These are phyloP conservation scores for Ceratobasidium sp. DNA, from an alignment of 1,284 basidiomycete species.

Conservation along the genomic window DNA sequence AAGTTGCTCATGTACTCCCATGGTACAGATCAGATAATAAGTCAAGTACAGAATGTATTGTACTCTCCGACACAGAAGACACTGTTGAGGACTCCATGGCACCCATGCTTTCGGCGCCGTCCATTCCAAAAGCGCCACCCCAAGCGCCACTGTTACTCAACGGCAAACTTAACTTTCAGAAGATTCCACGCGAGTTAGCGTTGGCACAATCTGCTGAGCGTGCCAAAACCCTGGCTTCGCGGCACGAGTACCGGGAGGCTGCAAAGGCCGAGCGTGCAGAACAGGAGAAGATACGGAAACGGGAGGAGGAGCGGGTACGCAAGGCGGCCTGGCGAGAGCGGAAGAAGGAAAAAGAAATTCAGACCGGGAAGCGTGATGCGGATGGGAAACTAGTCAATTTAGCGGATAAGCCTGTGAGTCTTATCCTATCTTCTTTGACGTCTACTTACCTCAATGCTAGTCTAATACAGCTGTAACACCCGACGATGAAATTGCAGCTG, in stretches of 20 bases:
- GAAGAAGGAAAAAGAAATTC: not conserved
- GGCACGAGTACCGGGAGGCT: not conserved
- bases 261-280: not conserved
- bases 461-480: not conserved
- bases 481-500: not conserved
- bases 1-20: too few species aligned
- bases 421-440: not conserved
- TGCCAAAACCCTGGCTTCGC: not conserved
- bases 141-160: not conserved
- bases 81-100: too few species aligned
- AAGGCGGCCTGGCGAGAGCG: not conserved
- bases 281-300: not conserved
- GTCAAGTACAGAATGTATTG: too few species aligned
- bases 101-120: too few species aligned
- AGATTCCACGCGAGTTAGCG: not conserved
- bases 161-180: slow-evolving; percentile 1
- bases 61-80: too few species aligned
- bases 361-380: not conserved
- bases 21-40: too few species aligned
- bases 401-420: not conserved
- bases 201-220: not conserved
- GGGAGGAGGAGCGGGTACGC: not conserved
- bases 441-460: not conserved
- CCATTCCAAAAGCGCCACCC: too few species aligned
- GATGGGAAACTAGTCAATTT: not conserved